Percentiles rank a stretch among this genome's conserved stretches.
These are phyloP conservation scores for Microdochium nivale DNA, from an alignment of 2,329 filamentous ascomycete genomes.

Conservation along the genomic window DNA sequence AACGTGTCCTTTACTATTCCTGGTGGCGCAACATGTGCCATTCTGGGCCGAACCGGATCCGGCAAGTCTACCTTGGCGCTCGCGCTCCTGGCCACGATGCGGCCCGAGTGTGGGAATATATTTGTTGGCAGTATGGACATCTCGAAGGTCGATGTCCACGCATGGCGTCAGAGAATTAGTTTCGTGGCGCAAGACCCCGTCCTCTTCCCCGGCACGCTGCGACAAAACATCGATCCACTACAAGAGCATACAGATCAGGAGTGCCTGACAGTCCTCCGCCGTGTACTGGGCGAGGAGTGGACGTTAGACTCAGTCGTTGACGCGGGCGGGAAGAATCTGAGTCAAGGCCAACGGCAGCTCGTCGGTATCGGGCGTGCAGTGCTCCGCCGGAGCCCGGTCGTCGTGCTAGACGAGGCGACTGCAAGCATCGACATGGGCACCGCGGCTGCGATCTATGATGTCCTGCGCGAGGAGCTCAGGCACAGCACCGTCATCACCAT, in stretches of 20 bases:
- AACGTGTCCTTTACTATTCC: constrained; percentile 67
- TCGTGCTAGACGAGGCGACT: constrained; percentile 58
- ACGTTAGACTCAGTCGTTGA: constrained; percentile 43
- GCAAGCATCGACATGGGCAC: constrained; percentile 54
- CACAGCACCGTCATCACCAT: constrained; percentile 56
- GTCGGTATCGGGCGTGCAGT: constrained; percentile 53
- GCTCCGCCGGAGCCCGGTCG: constrained; percentile 48
- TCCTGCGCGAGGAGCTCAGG: constrained; percentile 45
- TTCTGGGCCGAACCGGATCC: constrained; percentile 77
- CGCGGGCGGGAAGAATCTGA: constrained; percentile 51
- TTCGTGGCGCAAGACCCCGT: constrained; percentile 59
- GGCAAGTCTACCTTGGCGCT: constrained; percentile 74
- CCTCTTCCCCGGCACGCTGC: constrained; percentile 48
- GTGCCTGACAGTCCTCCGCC: constrained; percentile 42
- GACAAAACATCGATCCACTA: constrained; percentile 62
- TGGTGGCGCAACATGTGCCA: constrained; percentile 48
- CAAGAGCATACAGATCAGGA: constrained; percentile 44
- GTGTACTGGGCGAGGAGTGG: constrained; percentile 47
- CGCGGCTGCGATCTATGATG: constrained; percentile 46
- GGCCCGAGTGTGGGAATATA: constrained; percentile 40
- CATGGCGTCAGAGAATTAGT: constrained; percentile 47
- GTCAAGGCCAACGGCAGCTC: constrained; percentile 55
- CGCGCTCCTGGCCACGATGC: constrained; percentile 46
- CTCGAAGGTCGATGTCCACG: constrained; percentile 41
- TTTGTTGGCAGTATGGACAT: constrained; percentile 46